Evolutionary conservation across 306 rosid genomes (phyloP).

Genomic region (Castanopsis chinensis): DNA sequence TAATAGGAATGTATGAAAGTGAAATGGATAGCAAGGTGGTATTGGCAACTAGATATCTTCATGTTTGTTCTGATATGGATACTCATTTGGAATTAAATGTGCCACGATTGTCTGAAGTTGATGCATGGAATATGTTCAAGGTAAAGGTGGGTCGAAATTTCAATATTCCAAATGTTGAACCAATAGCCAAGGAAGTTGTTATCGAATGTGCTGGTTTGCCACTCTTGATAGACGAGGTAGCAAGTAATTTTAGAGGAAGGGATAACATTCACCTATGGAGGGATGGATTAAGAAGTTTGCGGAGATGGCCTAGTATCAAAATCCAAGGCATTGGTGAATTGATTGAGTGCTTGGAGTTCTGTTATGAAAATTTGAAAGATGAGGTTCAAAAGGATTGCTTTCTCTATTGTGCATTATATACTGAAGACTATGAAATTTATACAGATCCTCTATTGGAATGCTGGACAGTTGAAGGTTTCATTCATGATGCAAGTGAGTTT

Average conservation of each 20-base stretch:
- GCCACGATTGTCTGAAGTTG: background rate
- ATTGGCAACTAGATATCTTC: slow-evolving; percentile 11
- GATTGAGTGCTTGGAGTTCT: background rate
- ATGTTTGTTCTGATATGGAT: background rate
- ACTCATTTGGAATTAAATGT: slow-evolving; percentile 4
- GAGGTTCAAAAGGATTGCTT: background rate
- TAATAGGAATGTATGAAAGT: slow-evolving; percentile 14
- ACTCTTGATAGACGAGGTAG: slow-evolving; percentile 25
- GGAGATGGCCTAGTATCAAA: slow-evolving; percentile 19
- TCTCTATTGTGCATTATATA: slow-evolving; percentile 18
- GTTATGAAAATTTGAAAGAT: background rate
- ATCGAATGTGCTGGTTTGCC: slow-evolving; percentile 30
- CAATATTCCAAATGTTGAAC: slow-evolving; percentile 13
- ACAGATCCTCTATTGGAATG: slow-evolving; percentile 26
- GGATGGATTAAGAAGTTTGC: slow-evolving; percentile 15
- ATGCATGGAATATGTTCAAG: slow-evolving; percentile 36
- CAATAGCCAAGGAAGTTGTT: slow-evolving; percentile 20
- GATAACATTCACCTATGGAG: slow-evolving; percentile 13
- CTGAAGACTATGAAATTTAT: slow-evolving; percentile 22
- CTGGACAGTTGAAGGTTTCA: slow-evolving; percentile 21
- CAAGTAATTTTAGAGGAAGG: slow-evolving; percentile 24
- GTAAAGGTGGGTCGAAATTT: slow-evolving; percentile 1
- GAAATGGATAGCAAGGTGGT: slow-evolving; percentile 25
- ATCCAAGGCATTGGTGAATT: slow-evolving; percentile 5
- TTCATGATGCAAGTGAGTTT: background rate